Evolutionary conservation across 2,329 filamentous ascomycete species (phyloP), one percentile per base, ranked within the genome.

Genomic region (Aspergillus pseudoviridinutans): DNA sequence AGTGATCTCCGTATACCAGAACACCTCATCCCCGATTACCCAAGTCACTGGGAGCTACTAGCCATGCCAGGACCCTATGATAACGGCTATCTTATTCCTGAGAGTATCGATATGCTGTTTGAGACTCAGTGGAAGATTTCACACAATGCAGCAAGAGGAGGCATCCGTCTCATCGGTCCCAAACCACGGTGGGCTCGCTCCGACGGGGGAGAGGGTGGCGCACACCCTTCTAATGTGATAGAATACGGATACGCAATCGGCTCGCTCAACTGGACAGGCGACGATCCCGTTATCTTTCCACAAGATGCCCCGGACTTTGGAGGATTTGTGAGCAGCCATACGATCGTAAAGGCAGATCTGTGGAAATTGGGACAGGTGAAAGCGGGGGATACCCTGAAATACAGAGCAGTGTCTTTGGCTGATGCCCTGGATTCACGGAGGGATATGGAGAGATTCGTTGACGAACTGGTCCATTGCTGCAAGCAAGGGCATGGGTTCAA

Each of bases 351-450:
- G 57, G 83, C 79, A 1, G 84, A 86, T 52, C 78, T 81, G 64
- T 87, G 84, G 84, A 84, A 85, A 63, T 64, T 87, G 10, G 85
- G 85, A 0, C 84, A 87, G 65, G 70, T 87, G 28, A 84, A 83
- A 59, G 79, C 85, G 2, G 84, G 84, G 3, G 81, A 85, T 63
- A 80, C 74, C 2, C 60, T 87, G 46, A 76, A 75, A 46, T 84
- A 82, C 59, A 73, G 74, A 47, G 74, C 77, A 1, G 78, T 83
- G 1, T 79, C 81, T 3, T 70, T 84, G n/a, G 73, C 80, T 22
- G 78, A 81, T 60, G 82, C 84, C 0, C 66, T 85, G 1, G 70
- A 71, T 41, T 68, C 78, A 49, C 74, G 79, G 14, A 73, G 70
- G 55, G 68, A 72, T 8, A 71, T 79, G 12, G 77, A 82, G 24